Percentiles rank a stretch among this genome's conserved stretches.
Conservation (phyloP, 139 green algal genomes). For the Cymbomonas tetramitiformis region DNA sequence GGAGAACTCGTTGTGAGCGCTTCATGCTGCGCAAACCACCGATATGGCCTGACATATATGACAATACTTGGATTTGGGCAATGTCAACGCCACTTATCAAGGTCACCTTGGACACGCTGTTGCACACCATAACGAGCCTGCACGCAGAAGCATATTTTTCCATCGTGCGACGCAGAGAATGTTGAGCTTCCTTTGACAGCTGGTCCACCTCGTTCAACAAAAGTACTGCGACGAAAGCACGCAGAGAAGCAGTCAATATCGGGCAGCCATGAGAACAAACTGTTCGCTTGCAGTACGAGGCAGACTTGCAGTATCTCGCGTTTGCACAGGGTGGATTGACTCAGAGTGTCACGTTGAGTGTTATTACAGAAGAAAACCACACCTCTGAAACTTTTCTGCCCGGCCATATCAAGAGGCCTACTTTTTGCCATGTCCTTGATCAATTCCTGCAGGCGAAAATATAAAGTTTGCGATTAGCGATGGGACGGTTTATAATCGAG, state of each 20-base stretch:
- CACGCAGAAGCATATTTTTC: slow-evolving; percentile 87
- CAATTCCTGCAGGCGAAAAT: no score
- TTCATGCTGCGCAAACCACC: no score
- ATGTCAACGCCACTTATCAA: no score
- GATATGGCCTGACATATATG: no score
- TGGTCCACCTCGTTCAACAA: slow-evolving; percentile 88
- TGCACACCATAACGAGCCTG: slow-evolving; percentile 70
- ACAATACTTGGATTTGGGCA: no score
- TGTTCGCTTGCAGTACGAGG: no score
- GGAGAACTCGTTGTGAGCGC: no score
- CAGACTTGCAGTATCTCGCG: no score
- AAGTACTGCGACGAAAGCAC: slow-evolving; percentile 37
- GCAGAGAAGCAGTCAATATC: slow-evolving; percentile 1
- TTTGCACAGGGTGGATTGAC: no score
- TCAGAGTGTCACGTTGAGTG: no score
- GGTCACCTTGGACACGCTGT: slow-evolving; percentile 73
- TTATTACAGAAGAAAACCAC: neutral
- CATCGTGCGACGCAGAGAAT: slow-evolving; percentile 86
- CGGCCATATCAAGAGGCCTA: slow-evolving; percentile 51
- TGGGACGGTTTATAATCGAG: no score
- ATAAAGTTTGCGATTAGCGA: no score
- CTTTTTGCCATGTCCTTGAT: slow-evolving; percentile 94
- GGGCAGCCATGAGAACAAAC: slow-evolving; percentile 4
- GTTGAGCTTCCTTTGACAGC: slow-evolving; percentile 73
- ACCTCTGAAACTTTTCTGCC: slow-evolving; percentile 53